Conservation (phyloP, 1,284 basidiomycete genomes). For the Ustanciosporium gigantosporum region DNA sequence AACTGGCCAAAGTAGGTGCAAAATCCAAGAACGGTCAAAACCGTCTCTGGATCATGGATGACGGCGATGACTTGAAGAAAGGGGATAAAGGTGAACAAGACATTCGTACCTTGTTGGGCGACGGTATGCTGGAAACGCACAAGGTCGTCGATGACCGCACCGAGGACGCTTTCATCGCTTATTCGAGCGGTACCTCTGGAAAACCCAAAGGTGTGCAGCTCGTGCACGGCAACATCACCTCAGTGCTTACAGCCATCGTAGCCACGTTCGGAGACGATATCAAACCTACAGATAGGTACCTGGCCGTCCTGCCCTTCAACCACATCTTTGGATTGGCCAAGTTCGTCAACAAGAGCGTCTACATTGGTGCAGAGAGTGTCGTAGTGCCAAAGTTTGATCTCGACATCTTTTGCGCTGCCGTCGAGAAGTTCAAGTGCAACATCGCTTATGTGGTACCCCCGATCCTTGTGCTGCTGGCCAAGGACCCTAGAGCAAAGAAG, state of each 20-base stretch:
- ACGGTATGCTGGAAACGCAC: slow-evolving; percentile 31
- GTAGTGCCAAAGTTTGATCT: slow-evolving; percentile 77
- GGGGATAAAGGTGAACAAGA: slow-evolving; percentile 41
- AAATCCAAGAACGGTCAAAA: slow-evolving; percentile 34
- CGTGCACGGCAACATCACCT: slow-evolving; percentile 51
- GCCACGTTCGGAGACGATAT: slow-evolving; percentile 29
- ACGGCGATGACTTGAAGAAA: slow-evolving; percentile 42
- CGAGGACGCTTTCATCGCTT: slow-evolving; percentile 47
- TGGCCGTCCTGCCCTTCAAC: slow-evolving; percentile 49
- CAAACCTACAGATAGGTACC: slow-evolving; percentile 20
- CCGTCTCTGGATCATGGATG: slow-evolving; percentile 53
- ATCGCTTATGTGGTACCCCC: slow-evolving; percentile 77
- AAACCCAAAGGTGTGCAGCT: slow-evolving; percentile 59
- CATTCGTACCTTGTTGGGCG: slow-evolving; percentile 30
- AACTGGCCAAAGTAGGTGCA: slow-evolving; percentile 23
- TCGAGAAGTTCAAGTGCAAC: slow-evolving; percentile 72
- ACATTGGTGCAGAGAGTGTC: slow-evolving; percentile 68
- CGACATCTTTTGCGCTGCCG: slow-evolving; percentile 69
- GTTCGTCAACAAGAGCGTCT: slow-evolving; percentile 69
- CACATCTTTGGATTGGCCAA: slow-evolving; percentile 64
- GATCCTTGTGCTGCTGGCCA: slow-evolving; percentile 73
- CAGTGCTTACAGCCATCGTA: slow-evolving; percentile 35
- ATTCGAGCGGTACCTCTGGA: slow-evolving; percentile 56
- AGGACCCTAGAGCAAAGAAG: slow-evolving; percentile 75
- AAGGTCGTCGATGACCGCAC: slow-evolving; percentile 32